Evolutionary conservation across 2,329 filamentous ascomycete genomes (phyloP).

Genomic region (Fusarium newnesense): DNA sequence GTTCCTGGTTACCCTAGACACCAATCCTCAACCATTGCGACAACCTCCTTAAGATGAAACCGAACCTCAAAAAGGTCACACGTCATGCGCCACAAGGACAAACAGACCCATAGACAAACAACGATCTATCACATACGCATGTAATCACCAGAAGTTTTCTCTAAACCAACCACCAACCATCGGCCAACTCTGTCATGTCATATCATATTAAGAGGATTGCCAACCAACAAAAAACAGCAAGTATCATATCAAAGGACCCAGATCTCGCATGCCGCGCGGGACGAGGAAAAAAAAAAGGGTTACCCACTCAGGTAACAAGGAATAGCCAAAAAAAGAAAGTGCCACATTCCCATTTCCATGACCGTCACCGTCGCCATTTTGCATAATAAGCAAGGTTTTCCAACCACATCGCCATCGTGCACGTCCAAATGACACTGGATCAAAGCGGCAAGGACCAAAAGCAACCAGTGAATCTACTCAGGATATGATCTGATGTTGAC

Average conservation of each 20-base stretch:
- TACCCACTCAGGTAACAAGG: neutral
- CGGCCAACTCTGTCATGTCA: neutral
- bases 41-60: neutral
- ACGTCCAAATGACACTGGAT: neutral
- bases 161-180: neutral
- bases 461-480: neutral
- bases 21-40: neutral
- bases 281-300: neutral
- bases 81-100: neutral
- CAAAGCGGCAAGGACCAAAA: neutral
- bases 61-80: neutral
- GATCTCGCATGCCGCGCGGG: neutral
- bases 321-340: neutral
- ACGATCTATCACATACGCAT: neutral
- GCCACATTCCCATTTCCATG: neutral
- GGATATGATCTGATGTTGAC: constrained; percentile 18
- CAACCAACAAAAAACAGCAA: neutral
- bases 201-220: neutral
- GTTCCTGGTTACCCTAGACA: neutral
- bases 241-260: neutral
- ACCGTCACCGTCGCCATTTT: neutral
- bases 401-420: neutral
- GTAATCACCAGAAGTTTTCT: neutral
- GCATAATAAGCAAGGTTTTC: neutral
- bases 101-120: neutral